Conservation (phyloP, 352 stramenopile species). For the Phytophthora sojae region DNA sequence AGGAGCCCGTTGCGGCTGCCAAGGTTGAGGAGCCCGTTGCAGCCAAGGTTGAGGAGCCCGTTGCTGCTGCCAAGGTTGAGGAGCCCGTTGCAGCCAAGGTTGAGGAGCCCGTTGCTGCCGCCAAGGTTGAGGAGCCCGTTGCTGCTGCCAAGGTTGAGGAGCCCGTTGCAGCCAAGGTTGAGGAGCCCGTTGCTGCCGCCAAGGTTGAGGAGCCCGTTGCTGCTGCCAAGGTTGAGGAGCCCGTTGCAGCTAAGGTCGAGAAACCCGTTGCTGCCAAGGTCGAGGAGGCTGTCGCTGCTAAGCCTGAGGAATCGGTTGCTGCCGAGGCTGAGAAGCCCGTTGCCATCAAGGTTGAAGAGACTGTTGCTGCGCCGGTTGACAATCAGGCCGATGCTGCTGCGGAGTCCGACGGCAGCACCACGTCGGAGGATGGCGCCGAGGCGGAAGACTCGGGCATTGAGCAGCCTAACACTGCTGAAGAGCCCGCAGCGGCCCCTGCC, state of each 20-base stretch:
- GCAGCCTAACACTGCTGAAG: conserved; percentile 26
- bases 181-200: not conserved
- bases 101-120: not conserved
- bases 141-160: not conserved
- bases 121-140: not conserved
- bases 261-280: not conserved
- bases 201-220: conserved; percentile 6
- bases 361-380: not conserved
- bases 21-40: conserved; percentile 1
- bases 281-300: conserved; percentile 2
- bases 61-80: conserved; percentile 5
- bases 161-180: not conserved
- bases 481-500: conserved; percentile 12
- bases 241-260: not conserved
- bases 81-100: conserved; percentile 1
- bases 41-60: conserved; percentile 7
- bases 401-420: conserved; percentile 38
- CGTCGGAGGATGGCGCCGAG: conserved; percentile 36
- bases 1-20: not conserved
- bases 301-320: not conserved
- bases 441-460: conserved; percentile 28
- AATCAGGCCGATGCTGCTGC: conserved; percentile 27
- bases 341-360: not conserved
- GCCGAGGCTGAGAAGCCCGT: not conserved
- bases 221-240: not conserved